Evolutionary conservation across 192 early-diverging fungal genomes (phyloP), one percentile per base, ranked within the genome.

Genomic region (Dissophora globulifera): DNA sequence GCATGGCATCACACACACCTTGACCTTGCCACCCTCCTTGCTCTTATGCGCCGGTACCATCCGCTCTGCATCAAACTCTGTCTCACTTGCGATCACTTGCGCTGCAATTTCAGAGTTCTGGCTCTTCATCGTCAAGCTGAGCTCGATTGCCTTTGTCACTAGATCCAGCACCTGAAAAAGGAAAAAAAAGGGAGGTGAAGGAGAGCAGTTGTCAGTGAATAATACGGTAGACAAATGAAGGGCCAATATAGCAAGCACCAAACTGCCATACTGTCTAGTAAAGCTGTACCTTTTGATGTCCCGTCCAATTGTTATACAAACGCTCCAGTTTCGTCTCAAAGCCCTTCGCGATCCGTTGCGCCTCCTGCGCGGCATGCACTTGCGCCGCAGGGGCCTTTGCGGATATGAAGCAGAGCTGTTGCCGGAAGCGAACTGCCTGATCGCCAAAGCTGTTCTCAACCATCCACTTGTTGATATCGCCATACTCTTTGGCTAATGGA

Each of bases 71-170:
- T 76, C 72, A 46, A 76, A 76, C 31, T 67, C 72, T 0, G 51
- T 48, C 20, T 62, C 72, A 27, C 23, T 47, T n/a, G 57, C 50
- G 16, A 76, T 48, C 32, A 41, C 33, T 19, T 62, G 31, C 7
- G 72, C 72, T 27, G 26, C 2, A 42, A 76, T 67, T 47, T 76
- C 72, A 4, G 72, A 56, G 7, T 69, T 66, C 67, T 82, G 81
- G 40, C 81, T 72, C 32, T 74, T 50, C 81, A 82, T 82, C 13
- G 81, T 69, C 42, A 82, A 42, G 52, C 67, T 82, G 19, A 82
- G 43, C 26, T 76, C 71, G n/a, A 75, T 62, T 2, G 81, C 70
- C 20, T 74, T 68, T 19, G 66, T 76, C 25, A 82, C 78, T 58
- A 82, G 38, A 40, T 69, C 66, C 50, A 61, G 38, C 25, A 82